Evolutionary conservation across 805 yeast species (phyloP).

Genomic region (Myxozyma udenii): DNA sequence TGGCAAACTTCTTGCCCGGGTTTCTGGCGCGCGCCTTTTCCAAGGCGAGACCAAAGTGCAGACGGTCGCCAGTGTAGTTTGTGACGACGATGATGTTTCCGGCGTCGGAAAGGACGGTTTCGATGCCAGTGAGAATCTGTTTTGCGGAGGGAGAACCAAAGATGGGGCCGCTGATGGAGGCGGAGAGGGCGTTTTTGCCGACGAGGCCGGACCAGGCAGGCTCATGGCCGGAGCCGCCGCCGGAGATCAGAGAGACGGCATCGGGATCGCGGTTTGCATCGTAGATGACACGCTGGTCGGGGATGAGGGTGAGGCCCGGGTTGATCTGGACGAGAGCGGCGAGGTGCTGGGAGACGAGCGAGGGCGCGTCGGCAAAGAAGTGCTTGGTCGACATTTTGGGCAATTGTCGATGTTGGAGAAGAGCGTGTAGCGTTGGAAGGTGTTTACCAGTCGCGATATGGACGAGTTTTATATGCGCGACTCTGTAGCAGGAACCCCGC

Average conservation of each 20-base stretch:
- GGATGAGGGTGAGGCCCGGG: conserved; percentile 54
- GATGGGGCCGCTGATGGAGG: conserved; percentile 82
- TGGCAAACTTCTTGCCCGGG: conserved; percentile 41
- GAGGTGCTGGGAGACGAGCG: conserved; percentile 43
- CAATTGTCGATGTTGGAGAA: no score
- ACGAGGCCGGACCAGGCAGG: conserved; percentile 91
- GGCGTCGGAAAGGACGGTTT: conserved; percentile 35
- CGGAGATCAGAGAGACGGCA: conserved; percentile 66
- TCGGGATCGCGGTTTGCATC: conserved; percentile 33
- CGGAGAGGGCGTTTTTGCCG: conserved; percentile 76
- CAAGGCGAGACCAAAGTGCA: conserved; percentile 88
- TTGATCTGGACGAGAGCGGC: conserved; percentile 55
- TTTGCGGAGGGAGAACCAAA: conserved; percentile 93
- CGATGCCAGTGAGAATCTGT: conserved; percentile 69
- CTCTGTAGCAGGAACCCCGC: no score
- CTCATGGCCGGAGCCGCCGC: conserved; percentile 96
- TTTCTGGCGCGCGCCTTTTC: conserved; percentile 48
- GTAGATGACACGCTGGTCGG: conserved; percentile 45
- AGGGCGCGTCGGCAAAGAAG: conserved; percentile 36
- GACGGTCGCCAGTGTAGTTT: conserved; percentile 90
- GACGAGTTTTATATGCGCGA: no score
- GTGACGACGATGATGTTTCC: conserved; percentile 81
- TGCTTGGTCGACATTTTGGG: conserved; percentile 33
- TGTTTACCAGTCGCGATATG: no score
- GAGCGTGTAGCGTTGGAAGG: no score